phyloP scores from a whole-genome alignment of 2,329 filamentous ascomycete species.

The Botrytis cinerea region DNA sequence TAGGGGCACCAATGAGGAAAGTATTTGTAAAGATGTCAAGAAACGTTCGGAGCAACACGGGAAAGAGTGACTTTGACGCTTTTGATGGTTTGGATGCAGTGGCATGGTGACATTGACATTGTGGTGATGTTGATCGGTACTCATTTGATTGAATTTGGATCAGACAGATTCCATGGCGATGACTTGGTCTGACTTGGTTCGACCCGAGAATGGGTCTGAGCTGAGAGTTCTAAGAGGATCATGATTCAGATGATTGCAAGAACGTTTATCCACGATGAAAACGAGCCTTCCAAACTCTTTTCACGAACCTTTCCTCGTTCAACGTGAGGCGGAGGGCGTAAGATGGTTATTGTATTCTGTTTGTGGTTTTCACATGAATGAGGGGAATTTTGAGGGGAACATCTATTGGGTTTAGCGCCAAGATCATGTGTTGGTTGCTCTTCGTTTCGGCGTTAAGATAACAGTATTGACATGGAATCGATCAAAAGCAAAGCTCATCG shows the following conservation, averaged over 20 bases:
- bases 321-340: not conserved
- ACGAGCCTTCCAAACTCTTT: not conserved
- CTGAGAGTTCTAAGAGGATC: not conserved
- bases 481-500: not conserved
- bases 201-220: not conserved
- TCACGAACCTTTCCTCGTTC: not conserved
- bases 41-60: not conserved
- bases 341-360: not conserved
- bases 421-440: not conserved
- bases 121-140: not conserved
- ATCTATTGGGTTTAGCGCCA: not conserved
- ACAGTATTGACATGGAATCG: not conserved
- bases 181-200: not conserved
- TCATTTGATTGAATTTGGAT: not conserved
- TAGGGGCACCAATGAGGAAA: conserved; percentile 17
- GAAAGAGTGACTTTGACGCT: not conserved
- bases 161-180: not conserved
- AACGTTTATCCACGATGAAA: not conserved
- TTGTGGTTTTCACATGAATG: not conserved
- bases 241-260: not conserved
- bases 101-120: conserved; percentile 1
- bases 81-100: conserved; percentile 7
- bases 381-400: conserved; percentile 9
- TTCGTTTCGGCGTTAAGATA: not conserved
- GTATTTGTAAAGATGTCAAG: conserved; percentile 9